Evolutionary conservation across 2,329 filamentous ascomycete genomes (phyloP).

Genomic region (Penicillium sp.): DNA sequence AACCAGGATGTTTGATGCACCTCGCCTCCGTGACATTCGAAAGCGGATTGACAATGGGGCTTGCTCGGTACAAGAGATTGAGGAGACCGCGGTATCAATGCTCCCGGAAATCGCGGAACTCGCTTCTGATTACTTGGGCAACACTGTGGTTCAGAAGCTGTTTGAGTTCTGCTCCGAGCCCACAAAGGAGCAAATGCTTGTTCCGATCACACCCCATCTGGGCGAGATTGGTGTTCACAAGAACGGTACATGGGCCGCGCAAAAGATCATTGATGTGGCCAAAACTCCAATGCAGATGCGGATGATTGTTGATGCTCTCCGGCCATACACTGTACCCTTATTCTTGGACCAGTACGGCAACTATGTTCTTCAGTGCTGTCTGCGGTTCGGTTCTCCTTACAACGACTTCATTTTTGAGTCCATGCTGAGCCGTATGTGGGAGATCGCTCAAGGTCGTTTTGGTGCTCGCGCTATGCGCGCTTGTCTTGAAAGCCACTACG

Average conservation of each 20-base stretch:
- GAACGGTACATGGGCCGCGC: constrained; percentile 98
- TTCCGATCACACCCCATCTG: constrained; percentile 85
- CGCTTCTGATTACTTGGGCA: constrained; percentile 93
- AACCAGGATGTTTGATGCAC: constrained; percentile 88
- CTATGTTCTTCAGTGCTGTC: constrained; percentile 94
- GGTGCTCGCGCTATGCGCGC: constrained; percentile 95
- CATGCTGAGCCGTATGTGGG: constrained; percentile 94
- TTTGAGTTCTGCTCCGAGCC: constrained; percentile 95
- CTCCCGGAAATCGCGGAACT: constrained; percentile 94
- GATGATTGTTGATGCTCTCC: constrained; percentile 81
- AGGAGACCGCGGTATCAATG: constrained; percentile 91
- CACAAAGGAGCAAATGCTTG: constrained; percentile 88
- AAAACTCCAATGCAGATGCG: constrained; percentile 82
- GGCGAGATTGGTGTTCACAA: constrained; percentile 98
- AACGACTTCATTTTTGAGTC: constrained; percentile 98
- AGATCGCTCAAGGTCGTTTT: constrained; percentile 89
- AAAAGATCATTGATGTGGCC: constrained; percentile 98
- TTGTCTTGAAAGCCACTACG: constrained; percentile 93
- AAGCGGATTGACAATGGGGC: constrained; percentile 97
- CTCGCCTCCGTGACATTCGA: constrained; percentile 90
- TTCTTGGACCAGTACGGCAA: constrained; percentile 99
- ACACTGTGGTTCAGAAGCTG: constrained; percentile 98
- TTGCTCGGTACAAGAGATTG: constrained; percentile 83
- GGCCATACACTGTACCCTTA: constrained; percentile 83
- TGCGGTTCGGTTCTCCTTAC: constrained; percentile 86